These are phyloP conservation scores for Combretum micranthum DNA, from an alignment of 345 rosid species.

Conservation along the genomic window DNA sequence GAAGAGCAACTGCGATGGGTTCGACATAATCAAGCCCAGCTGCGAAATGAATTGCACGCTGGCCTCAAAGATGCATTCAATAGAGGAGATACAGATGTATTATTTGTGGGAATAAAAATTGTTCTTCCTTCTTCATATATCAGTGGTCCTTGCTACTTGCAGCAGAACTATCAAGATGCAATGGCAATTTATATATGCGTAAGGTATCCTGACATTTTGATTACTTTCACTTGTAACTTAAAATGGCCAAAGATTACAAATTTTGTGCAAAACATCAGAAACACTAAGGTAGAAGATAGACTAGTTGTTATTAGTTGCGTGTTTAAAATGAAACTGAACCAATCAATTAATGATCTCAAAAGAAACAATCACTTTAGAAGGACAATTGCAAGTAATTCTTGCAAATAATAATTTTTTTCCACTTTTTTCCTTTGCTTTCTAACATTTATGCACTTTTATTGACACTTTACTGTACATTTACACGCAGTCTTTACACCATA, in stretches of 20 bases:
- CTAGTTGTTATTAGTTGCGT: not conserved
- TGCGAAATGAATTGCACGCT: not conserved
- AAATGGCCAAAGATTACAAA: constrained; percentile 5
- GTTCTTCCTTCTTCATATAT: not conserved
- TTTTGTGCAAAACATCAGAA: not conserved
- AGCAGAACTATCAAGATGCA: constrained; percentile 4
- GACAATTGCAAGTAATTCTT: not conserved
- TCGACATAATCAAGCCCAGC: not conserved
- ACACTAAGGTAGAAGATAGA: not conserved
- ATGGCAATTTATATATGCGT: not conserved
- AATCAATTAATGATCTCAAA: not conserved
- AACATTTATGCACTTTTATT: not conserved
- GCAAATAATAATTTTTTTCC: too few species aligned
- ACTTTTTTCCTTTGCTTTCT: not conserved
- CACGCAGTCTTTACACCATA: not conserved
- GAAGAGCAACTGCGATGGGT: not conserved
- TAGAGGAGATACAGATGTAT: not conserved
- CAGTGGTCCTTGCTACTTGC: not conserved
- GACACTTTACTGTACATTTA: not conserved
- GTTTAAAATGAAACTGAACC: not conserved
- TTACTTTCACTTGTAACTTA: constrained; percentile 9
- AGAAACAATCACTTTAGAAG: not conserved
- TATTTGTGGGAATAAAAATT: not conserved
- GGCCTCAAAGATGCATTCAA: not conserved
- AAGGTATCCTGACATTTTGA: constrained; percentile 4